Evolutionary conservation across 2,329 filamentous ascomycete genomes (phyloP).

Genomic region (Didymella pomorum): DNA sequence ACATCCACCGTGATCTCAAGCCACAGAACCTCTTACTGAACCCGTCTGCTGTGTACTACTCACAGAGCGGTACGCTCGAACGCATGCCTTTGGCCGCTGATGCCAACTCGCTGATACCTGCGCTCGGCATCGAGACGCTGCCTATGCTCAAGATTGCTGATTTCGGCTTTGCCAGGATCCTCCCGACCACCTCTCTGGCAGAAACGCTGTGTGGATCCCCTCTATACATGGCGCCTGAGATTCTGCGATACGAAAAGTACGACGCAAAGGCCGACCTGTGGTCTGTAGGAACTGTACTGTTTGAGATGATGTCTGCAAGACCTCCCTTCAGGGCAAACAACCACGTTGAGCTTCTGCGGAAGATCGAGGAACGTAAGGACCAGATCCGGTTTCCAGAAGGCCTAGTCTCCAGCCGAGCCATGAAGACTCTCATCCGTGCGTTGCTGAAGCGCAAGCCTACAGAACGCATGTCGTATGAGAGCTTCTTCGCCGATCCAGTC

Average conservation of each 20-base stretch:
- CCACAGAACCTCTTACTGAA: slow-evolving; percentile 94
- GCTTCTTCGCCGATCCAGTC: slow-evolving; percentile 80
- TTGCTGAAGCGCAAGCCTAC: slow-evolving; percentile 86
- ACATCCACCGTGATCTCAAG: slow-evolving; percentile 97
- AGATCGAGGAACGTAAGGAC: slow-evolving; percentile 90
- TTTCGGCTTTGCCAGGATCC: slow-evolving; percentile 95
- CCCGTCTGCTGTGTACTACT: slow-evolving; percentile 77
- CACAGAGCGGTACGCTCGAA: slow-evolving; percentile 55
- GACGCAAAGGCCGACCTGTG: slow-evolving; percentile 96
- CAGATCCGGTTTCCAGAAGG: slow-evolving; percentile 83
- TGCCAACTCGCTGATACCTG: slow-evolving; percentile 80
- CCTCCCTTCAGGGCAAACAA: slow-evolving; percentile 93
- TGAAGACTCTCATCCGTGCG: slow-evolving; percentile 81
- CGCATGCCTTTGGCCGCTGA: slow-evolving; percentile 78
- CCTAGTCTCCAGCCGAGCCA: slow-evolving; percentile 72
- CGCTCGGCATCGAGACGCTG: slow-evolving; percentile 80
- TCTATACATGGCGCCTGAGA: slow-evolving; percentile 98
- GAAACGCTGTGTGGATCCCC: slow-evolving; percentile 97
- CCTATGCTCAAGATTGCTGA: slow-evolving; percentile 98
- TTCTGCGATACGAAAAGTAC: slow-evolving; percentile 95
- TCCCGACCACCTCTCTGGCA: slow-evolving; percentile 89
- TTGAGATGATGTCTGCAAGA: slow-evolving; percentile 91
- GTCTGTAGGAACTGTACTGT: slow-evolving; percentile 95
- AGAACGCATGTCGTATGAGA: slow-evolving; percentile 84
- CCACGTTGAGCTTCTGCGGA: slow-evolving; percentile 90